A percentile compares a stretch with the other conserved stretches of the same genome.
These are phyloP conservation scores for Solanum neorickii DNA, from an alignment of 257 asterid genomes.

Conservation along the genomic window DNA sequence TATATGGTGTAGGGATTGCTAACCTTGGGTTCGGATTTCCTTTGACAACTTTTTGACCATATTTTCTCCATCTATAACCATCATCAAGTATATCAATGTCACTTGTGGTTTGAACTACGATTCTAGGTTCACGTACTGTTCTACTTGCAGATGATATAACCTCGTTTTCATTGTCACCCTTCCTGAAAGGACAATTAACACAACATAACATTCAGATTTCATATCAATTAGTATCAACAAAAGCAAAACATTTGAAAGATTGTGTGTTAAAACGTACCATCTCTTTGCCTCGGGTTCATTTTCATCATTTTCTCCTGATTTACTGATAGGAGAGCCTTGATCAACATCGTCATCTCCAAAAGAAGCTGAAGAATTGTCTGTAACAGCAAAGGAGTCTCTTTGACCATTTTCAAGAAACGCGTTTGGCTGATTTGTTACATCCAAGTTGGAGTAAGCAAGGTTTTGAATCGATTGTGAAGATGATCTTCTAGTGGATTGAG, in stretches of 20 bases:
- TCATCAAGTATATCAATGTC: conserved; percentile 92
- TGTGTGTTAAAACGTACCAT: conserved; percentile 36
- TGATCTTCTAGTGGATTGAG: conserved; percentile 57
- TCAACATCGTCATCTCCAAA: conserved; percentile 80
- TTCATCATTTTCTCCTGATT: conserved; percentile 60
- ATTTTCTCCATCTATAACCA: conserved; percentile 94
- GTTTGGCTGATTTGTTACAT: conserved; percentile 21
- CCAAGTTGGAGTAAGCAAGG: conserved; percentile 13
- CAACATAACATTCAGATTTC: not conserved
- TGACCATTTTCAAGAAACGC: conserved; percentile 25
- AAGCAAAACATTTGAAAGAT: not conserved
- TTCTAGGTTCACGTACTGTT: conserved; percentile 77
- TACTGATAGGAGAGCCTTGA: conserved; percentile 60
- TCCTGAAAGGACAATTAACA: conserved; percentile 36
- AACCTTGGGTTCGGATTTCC: conserved; percentile 96
- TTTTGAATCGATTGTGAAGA: conserved; percentile 45
- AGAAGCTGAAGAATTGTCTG: conserved; percentile 70
- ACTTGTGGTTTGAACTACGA: conserved; percentile 92
- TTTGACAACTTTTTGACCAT: conserved; percentile 91
- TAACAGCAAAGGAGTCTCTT: conserved; percentile 21
- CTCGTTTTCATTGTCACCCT: conserved; percentile 59
- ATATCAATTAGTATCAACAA: not conserved
- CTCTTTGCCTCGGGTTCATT: conserved; percentile 73
- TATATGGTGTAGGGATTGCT: not conserved
- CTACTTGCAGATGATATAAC: conserved; percentile 58